These are phyloP conservation scores for Coprinellus micaceus DNA, from an alignment of 768 basidiomycete genomes.

Conservation along the genomic window DNA sequence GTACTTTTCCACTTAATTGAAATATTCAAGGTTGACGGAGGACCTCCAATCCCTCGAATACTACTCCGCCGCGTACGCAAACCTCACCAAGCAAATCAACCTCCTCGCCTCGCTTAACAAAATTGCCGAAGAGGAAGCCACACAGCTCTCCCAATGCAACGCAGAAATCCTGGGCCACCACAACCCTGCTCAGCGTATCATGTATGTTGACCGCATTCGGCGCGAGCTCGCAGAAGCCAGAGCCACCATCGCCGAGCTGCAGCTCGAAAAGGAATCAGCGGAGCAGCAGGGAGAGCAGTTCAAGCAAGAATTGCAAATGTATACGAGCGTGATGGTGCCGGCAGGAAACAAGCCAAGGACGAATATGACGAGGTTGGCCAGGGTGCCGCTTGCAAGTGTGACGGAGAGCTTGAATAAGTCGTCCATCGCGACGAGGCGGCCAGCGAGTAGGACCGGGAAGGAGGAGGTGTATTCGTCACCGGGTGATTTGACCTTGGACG, in stretches of 20 bases:
- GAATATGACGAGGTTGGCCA: constrained; percentile 45
- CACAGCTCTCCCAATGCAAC: constrained; percentile 74
- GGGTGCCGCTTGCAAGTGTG: constrained; percentile 45
- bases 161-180: constrained; percentile 81
- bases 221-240: constrained; percentile 76
- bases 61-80: constrained; percentile 70
- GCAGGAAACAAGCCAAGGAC: constrained; percentile 51
- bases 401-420: constrained; percentile 34
- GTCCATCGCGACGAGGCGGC: background rate
- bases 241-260: constrained; percentile 49
- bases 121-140: constrained; percentile 77
- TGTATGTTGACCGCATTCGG: constrained; percentile 82
- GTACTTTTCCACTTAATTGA: constrained; percentile 3
- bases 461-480: constrained; percentile 29
- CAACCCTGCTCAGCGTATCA: constrained; percentile 82
- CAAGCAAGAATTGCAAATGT: constrained; percentile 52
- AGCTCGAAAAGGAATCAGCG: constrained; percentile 47
- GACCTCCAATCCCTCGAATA: constrained; percentile 59
- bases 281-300: constrained; percentile 43
- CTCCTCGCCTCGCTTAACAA: constrained; percentile 66
- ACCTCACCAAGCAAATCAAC: constrained; percentile 59
- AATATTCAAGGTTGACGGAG: constrained; percentile 31
- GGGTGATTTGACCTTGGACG: constrained; percentile 53
- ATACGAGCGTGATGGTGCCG: constrained; percentile 54
- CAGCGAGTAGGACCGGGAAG: constrained; percentile 11